A percentile compares a stretch with the other conserved stretches of the same genome.
Conservation (phyloP, 805 yeast species). For the Tetrapisispora pingtungensis region DNA sequence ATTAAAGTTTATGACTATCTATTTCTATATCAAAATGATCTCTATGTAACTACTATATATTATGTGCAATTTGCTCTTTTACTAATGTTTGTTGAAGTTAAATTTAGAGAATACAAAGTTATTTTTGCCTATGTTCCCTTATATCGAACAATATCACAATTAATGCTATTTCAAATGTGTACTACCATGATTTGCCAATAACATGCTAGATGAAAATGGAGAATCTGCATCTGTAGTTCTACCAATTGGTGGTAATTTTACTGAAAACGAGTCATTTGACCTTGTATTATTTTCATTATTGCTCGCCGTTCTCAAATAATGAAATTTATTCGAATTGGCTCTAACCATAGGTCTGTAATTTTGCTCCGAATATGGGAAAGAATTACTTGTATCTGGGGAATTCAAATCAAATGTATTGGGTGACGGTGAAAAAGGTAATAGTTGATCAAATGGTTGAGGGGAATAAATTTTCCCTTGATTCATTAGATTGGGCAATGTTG, state of each 20-base stretch:
- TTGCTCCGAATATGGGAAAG: not conserved
- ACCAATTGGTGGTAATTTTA: conserved; percentile 1
- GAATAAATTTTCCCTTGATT: not conserved
- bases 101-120: no score
- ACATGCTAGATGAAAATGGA: not conserved
- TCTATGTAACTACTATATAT: no score
- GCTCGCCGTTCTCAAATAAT: not conserved
- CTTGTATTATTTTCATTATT: not conserved
- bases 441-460: not conserved
- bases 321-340: not conserved
- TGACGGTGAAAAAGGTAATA: not conserved
- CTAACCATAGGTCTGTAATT: not conserved
- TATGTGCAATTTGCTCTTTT: no score
- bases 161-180: no score
- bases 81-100: no score
- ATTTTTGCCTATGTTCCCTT: no score
- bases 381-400: not conserved
- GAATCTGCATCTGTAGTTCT: not conserved
- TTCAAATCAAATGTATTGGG: not conserved
- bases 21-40: no score
- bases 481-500: not conserved
- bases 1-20: no score
- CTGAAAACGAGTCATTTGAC: not conserved
- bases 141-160: no score
- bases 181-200: no score